Percentiles rank a stretch among this genome's conserved stretches.
Conservation (phyloP, 441 rosid genomes). For the Pelargonium fulgidum region DNA sequence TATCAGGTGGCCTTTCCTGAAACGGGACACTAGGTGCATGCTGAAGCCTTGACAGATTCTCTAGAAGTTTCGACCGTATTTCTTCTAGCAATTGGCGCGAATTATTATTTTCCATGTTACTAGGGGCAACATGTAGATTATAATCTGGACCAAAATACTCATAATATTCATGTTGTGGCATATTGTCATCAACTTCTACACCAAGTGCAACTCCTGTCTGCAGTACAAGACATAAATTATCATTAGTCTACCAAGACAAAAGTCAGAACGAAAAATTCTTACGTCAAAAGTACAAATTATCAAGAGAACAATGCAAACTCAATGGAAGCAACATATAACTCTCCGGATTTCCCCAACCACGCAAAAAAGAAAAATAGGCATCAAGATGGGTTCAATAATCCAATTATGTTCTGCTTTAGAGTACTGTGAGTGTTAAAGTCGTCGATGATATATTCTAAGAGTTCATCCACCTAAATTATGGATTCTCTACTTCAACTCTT, state of each 20-base stretch:
- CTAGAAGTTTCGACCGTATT: constrained; percentile 77
- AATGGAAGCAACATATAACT: background rate
- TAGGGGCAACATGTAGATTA: constrained; percentile 75
- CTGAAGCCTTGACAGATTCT: constrained; percentile 70
- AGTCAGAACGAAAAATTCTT: constrained; percentile 4
- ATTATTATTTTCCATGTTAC: constrained; percentile 73
- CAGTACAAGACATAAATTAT: constrained; percentile 12
- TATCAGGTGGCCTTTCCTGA: constrained; percentile 71
- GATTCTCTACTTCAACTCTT: too few species aligned
- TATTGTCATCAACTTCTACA: constrained; percentile 79
- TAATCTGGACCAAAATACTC: constrained; percentile 97
- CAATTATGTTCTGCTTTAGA: background rate
- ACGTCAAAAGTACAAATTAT: background rate
- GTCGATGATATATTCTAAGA: background rate
- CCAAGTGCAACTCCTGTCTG: constrained; percentile 98
- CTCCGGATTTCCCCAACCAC: background rate
- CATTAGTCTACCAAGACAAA: constrained; percentile 18
- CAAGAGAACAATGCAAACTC: background rate
- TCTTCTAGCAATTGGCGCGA: constrained; percentile 67
- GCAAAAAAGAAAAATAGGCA: background rate
- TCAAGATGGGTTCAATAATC: background rate
- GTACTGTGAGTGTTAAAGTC: background rate
- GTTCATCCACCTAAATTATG: background rate
- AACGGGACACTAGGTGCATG: constrained; percentile 93
- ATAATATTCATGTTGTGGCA: constrained; percentile 83